A percentile compares a stretch with the other conserved stretches of the same genome.
Conservation (phyloP, 1,284 basidiomycete species). For the Ustilago hordei region DNA sequence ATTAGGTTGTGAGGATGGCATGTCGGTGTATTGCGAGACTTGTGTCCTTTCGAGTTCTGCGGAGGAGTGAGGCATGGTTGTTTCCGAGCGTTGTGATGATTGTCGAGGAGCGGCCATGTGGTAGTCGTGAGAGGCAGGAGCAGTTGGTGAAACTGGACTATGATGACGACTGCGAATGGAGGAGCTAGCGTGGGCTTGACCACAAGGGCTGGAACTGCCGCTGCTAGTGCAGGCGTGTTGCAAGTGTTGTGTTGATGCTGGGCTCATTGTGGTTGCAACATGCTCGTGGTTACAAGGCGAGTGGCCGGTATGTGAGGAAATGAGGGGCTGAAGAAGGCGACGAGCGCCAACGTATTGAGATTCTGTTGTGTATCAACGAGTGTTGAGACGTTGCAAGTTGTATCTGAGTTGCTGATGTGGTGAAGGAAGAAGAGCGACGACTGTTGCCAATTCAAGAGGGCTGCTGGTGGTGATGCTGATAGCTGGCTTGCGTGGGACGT, state of each 20-base stretch:
- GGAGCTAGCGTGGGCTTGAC: conserved; percentile 16
- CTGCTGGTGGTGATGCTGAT: background rate
- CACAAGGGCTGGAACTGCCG: conserved; percentile 19
- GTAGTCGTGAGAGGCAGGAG: conserved; percentile 1
- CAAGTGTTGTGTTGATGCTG: conserved; percentile 31
- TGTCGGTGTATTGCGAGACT: background rate
- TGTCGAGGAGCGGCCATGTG: conserved; percentile 9
- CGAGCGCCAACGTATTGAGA: background rate
- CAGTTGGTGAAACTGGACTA: conserved; percentile 7
- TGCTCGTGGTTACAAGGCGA: conserved; percentile 26
- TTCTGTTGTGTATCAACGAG: background rate
- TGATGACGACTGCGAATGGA: conserved; percentile 15
- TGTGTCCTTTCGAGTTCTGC: background rate
- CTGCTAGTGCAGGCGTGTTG: conserved; percentile 18
- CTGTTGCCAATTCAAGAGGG: background rate
- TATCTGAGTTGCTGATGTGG: background rate
- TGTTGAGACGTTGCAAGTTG: background rate
- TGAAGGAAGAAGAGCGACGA: background rate
- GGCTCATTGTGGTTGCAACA: conserved; percentile 38
- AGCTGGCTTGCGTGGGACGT: background rate
- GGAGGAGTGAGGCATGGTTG: conserved; percentile 7
- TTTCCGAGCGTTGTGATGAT: conserved; percentile 5
- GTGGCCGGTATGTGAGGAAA: conserved; percentile 16
- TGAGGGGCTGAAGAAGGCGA: background rate
- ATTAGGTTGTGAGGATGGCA: background rate